phyloP scores from a whole-genome alignment of 768 basidiomycete genomes.

The Boletus bicolor region DNA sequence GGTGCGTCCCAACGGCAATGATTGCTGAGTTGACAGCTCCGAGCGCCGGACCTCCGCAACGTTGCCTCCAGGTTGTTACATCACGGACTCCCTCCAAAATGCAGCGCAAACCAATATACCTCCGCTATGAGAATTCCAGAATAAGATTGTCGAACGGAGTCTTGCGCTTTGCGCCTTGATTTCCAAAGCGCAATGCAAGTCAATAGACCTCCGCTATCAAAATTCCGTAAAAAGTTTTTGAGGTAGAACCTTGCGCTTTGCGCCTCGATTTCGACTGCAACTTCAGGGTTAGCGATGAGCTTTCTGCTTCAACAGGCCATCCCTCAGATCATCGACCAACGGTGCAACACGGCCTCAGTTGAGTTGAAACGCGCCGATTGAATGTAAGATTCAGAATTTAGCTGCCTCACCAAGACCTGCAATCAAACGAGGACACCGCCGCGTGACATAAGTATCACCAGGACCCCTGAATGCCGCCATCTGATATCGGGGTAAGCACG shows the following conservation, averaged over 20 bases:
- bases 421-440: background rate
- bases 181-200: background rate
- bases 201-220: too few species aligned
- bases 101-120: background rate
- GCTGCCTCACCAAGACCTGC: background rate
- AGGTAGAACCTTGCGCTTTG: too few species aligned
- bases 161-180: background rate
- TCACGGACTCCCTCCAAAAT: slow-evolving; percentile 1
- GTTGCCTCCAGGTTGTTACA: background rate
- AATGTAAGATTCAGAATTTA: background rate
- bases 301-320: background rate
- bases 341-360: background rate
- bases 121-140: background rate
- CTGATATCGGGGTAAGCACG: background rate
- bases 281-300: background rate
- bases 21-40: background rate
- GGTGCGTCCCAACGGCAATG: background rate
- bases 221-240: too few species aligned
- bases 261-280: background rate
- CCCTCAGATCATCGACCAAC: background rate
- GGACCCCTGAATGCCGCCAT: background rate
- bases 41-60: background rate
- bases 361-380: background rate
- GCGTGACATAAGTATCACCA: background rate
- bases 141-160: background rate